These are phyloP conservation scores for Conticribra guillardii DNA, from an alignment of 108 stramenopile genomes.

Conservation along the genomic window DNA sequence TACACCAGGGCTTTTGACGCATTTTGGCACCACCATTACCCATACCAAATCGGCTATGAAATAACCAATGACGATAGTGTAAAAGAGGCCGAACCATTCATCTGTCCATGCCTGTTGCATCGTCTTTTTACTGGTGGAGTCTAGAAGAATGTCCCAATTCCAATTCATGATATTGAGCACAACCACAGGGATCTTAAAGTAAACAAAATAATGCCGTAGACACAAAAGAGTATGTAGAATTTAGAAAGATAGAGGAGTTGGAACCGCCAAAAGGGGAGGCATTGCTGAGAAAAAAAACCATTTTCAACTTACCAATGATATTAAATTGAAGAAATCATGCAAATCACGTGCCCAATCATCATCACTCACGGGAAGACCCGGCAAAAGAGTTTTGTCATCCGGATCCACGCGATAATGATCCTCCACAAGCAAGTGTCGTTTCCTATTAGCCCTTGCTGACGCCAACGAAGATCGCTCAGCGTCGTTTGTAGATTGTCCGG, in stretches of 20 bases:
- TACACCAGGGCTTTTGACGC: conserved; percentile 77
- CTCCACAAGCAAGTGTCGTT: conserved; percentile 52
- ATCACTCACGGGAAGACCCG: conserved; percentile 74
- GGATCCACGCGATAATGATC: conserved; percentile 76
- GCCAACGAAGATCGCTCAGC: conserved; percentile 42
- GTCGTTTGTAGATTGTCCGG: no score
- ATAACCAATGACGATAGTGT: conserved; percentile 61
- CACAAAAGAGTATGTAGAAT: not conserved
- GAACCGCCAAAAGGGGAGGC: no score
- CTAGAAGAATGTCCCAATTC: conserved; percentile 78
- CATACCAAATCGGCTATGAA: conserved; percentile 76
- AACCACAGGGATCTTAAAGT: conserved; percentile 65
- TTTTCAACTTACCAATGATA: conserved; percentile 59
- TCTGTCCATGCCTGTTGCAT: conserved; percentile 80
- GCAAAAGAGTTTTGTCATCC: conserved; percentile 56
- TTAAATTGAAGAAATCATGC: conserved; percentile 90
- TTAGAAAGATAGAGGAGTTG: no score
- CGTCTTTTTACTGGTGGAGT: conserved; percentile 30
- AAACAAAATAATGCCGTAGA: not conserved
- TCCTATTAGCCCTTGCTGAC: conserved; percentile 28
- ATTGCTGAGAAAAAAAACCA: not conserved
- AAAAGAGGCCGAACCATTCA: conserved; percentile 77
- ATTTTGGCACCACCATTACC: conserved; percentile 64
- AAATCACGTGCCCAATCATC: conserved; percentile 73
- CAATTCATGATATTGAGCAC: conserved; percentile 87